Percentiles rank a stretch among this genome's conserved stretches.
phyloP scores from a whole-genome alignment of 768 basidiomycete species.

The Hydnomerulius pinastri region DNA sequence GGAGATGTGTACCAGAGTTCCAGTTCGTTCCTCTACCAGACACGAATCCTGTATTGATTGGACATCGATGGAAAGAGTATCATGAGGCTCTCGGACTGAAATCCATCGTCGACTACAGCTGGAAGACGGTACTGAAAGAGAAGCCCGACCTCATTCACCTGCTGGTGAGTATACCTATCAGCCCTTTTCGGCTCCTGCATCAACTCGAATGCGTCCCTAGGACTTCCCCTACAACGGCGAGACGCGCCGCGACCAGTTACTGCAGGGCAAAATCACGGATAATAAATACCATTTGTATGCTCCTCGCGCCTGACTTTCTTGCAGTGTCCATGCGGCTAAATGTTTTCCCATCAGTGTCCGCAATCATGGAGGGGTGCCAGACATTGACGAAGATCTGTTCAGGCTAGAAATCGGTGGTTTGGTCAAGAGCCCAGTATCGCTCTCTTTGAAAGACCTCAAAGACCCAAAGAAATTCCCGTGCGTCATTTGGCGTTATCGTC shows the following conservation, averaged over 20 bases:
- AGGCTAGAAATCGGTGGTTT: constrained; percentile 55
- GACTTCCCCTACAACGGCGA: constrained; percentile 62
- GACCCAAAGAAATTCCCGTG: constrained; percentile 50
- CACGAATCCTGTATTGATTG: constrained; percentile 52
- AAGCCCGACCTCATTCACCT: constrained; percentile 53
- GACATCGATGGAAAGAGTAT: constrained; percentile 55
- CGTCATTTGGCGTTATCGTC: constrained; percentile 13
- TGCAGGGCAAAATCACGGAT: constrained; percentile 48
- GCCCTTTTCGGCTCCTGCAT: not conserved
- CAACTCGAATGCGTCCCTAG: not conserved
- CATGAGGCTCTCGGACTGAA: constrained; percentile 50
- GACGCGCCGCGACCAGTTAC: constrained; percentile 43
- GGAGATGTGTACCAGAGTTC: constrained; percentile 40
- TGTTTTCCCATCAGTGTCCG: constrained; percentile 42
- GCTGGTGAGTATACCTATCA: constrained; percentile 20
- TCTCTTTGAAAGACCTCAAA: constrained; percentile 50
- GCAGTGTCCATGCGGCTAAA: too few species aligned
- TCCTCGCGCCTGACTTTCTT: too few species aligned
- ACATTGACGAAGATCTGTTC: constrained; percentile 47
- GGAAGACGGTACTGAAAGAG: constrained; percentile 52
- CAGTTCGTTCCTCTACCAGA: constrained; percentile 49
- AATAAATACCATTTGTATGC: constrained; percentile 53
- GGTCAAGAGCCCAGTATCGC: constrained; percentile 44
- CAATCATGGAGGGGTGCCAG: constrained; percentile 55
- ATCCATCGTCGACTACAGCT: constrained; percentile 49